Percentiles rank a stretch among this genome's conserved stretches.
phyloP scores from a whole-genome alignment of 352 stramenopile genomes.

The Phytophthora constricta region DNA sequence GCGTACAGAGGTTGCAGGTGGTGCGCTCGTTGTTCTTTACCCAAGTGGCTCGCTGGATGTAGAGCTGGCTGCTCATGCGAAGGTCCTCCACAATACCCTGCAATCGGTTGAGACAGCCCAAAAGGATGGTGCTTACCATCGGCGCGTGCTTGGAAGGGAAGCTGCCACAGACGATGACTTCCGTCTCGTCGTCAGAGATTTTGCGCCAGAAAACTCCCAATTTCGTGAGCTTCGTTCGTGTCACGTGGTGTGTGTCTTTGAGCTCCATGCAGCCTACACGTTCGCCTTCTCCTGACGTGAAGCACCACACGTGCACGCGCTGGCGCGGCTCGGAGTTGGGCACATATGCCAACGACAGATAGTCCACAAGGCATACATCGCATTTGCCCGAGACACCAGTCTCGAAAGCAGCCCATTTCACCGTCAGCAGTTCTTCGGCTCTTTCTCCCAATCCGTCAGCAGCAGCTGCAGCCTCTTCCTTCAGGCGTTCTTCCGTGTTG shows the following conservation, averaged over 20 bases:
- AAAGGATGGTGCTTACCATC: constrained; percentile 56
- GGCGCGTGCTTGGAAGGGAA: constrained; percentile 78
- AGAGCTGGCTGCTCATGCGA: constrained; percentile 75
- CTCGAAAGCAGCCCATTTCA: constrained; percentile 83
- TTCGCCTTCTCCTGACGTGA: constrained; percentile 75
- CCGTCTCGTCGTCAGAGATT: constrained; percentile 70
- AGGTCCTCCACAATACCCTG: constrained; percentile 79
- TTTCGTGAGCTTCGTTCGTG: constrained; percentile 63
- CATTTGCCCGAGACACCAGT: constrained; percentile 59
- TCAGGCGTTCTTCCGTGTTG: constrained; percentile 30
- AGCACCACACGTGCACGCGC: constrained; percentile 76
- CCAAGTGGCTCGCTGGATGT: constrained; percentile 78
- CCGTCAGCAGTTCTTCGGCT: constrained; percentile 64
- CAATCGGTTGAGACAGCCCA: constrained; percentile 59
- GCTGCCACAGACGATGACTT: constrained; percentile 82
- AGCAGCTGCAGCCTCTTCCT: constrained; percentile 35
- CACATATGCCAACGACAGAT: constrained; percentile 67
- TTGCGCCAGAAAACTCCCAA: constrained; percentile 79
- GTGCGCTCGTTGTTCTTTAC: constrained; percentile 77
- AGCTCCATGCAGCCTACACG: constrained; percentile 81
- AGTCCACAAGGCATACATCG: constrained; percentile 80
- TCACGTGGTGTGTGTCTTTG: constrained; percentile 72
- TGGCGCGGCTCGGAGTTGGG: constrained; percentile 64
- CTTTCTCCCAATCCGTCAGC: constrained; percentile 37
- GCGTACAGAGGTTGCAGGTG: constrained; percentile 77